Evolutionary conservation across 345 rosid genomes (phyloP).

Genomic region (Arabis hirsuta): DNA sequence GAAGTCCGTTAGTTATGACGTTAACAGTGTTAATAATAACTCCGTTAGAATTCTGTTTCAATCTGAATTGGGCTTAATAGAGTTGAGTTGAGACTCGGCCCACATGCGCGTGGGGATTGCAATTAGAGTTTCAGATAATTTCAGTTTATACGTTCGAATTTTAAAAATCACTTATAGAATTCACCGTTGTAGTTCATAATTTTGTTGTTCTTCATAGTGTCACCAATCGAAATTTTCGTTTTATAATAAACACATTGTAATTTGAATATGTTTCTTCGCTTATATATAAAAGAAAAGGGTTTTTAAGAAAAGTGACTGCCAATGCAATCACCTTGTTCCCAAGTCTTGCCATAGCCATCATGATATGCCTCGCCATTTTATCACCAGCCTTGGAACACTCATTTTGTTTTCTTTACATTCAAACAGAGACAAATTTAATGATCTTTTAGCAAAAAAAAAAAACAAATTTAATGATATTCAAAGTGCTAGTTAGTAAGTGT

Average conservation of each 20-base stretch:
- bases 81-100: not conserved
- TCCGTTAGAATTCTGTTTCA: not conserved
- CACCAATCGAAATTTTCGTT: not conserved
- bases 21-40: not conserved
- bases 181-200: not conserved
- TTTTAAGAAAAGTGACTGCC: constrained; percentile 26
- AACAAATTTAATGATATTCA: too few species aligned
- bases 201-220: not conserved
- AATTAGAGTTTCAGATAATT: too few species aligned
- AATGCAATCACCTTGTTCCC: constrained; percentile 37
- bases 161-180: too few species aligned
- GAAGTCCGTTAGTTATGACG: not conserved
- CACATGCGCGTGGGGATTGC: too few species aligned
- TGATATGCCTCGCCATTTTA: constrained; percentile 22
- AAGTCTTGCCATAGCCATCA: constrained; percentile 21
- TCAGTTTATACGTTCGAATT: too few species aligned
- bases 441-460: too few species aligned
- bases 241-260: not conserved
- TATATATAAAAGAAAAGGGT: not conserved
- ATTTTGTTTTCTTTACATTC: not conserved
- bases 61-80: not conserved
- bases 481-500: too few species aligned
- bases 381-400: constrained; percentile 26
- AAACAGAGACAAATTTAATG: too few species aligned
- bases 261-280: not conserved